Conservation (phyloP, 306 rosid genomes). For the Vigna reflexopilosa region DNA sequence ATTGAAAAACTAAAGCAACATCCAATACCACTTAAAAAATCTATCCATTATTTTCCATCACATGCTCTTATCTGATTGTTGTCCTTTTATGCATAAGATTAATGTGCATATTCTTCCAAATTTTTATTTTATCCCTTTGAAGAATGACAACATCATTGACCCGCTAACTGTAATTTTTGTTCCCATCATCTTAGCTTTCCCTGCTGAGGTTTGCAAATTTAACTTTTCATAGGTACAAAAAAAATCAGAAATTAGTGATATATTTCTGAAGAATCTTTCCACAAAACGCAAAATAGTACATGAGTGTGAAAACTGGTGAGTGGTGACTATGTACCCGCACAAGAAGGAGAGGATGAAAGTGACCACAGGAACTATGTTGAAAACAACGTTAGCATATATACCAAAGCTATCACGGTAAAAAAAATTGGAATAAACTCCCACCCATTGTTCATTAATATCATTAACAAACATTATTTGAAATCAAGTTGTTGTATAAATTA, state of each 20-base stretch:
- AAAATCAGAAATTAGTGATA: neutral
- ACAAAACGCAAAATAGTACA: neutral
- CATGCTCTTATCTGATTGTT: neutral
- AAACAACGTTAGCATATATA: neutral
- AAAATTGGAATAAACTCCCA: neutral
- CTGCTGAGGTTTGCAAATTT: neutral
- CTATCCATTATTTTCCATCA: neutral
- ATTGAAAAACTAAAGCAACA: neutral
- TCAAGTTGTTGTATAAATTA: neutral
- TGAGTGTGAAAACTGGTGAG: neutral
- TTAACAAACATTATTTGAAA: neutral
- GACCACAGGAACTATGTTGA: neutral
- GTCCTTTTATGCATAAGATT: neutral
- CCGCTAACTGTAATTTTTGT: neutral
- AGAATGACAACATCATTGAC: neutral
- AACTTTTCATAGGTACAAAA: neutral
- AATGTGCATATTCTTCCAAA: neutral
- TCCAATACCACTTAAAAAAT: neutral
- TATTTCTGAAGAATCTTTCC: neutral
- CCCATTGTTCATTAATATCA: neutral
- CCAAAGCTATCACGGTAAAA: neutral
- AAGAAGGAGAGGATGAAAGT: neutral
- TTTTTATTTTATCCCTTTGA: neutral
- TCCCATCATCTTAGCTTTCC: neutral
- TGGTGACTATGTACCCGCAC: neutral